Base-by-base conservation (phyloP, 805 yeast species). In the Saturnispora kantuleensis region DNA sequence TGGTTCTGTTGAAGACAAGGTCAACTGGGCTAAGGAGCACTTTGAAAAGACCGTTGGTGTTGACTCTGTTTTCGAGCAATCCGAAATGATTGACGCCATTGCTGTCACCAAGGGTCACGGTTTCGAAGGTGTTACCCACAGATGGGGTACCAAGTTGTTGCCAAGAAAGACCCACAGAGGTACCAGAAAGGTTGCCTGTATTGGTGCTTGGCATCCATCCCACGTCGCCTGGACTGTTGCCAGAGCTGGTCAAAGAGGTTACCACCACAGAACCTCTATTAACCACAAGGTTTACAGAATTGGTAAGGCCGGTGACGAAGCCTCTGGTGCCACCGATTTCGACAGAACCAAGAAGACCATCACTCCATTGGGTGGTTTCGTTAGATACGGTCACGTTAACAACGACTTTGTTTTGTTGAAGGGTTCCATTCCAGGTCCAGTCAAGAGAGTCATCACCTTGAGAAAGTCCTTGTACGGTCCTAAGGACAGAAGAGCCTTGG, bases 111-210 rank as follows among this genome's bases (percentile, higher is more conserved):
- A 85, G 82, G 99, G 99, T 93, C 96, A 93, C 81, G 99, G 99
- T 82, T 89, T 85, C 87, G 98, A 93, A 78, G 99, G 99, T 89
- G 97, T 90, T 67, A 93, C 99, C 79, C 96, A 89, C 88, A 87
- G 99, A 86, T 93, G 97, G 97, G 99, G 99, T 72, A 93, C 98
- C 84, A 94, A 89, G 89, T 89, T 84, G 82, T 80, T 93, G 64
- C 98, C 99, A 77, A 88, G 99, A 81, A 93, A 93, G 95, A 93
- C 99, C 73, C 99, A 93, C 77, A 89, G 97, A 85, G 99, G 99
- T 90, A 79, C 90, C 72, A 88, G 99, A 84, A 93, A 93, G 87
- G 99, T 93, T 76, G 99, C 98, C 69, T 93, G 99, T 87, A 93
- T 93, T 68, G 99, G 99, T 83, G 97, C 99, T 70, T 93, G 99